A percentile compares a stretch with the other conserved stretches of the same genome.
These are phyloP conservation scores for Clonostachys rosea DNA, from an alignment of 2,329 filamentous ascomycete species.

Conservation along the genomic window DNA sequence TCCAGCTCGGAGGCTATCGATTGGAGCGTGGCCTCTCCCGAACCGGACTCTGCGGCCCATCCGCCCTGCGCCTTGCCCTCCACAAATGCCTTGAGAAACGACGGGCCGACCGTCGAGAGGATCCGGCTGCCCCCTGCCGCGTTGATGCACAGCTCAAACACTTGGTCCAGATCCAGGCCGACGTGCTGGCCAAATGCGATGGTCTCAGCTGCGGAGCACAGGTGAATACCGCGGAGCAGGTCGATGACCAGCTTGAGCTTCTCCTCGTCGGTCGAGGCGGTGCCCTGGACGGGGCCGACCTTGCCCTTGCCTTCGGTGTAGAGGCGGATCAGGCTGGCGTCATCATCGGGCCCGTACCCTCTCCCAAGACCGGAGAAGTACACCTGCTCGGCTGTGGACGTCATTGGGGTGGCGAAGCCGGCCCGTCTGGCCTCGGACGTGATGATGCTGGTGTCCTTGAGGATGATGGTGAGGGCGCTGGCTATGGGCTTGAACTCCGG, in stretches of 20 bases:
- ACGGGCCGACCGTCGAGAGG: constrained; percentile 26
- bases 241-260: constrained; percentile 29
- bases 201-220: constrained; percentile 35
- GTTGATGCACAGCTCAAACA: constrained; percentile 37
- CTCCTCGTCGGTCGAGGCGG: constrained; percentile 20
- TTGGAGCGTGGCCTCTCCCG: constrained; percentile 11
- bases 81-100: constrained; percentile 28
- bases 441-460: constrained; percentile 62
- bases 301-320: constrained; percentile 31
- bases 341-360: constrained; percentile 43
- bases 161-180: constrained; percentile 36
- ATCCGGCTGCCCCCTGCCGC: constrained; percentile 37
- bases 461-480: constrained; percentile 54
- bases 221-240: constrained; percentile 35
- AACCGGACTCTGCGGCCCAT: constrained; percentile 5
- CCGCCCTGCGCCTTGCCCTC: constrained; percentile 9
- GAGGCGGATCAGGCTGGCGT: constrained; percentile 34
- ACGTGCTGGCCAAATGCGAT: constrained; percentile 33
- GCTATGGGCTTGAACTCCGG: constrained; percentile 48
- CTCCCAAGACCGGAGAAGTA: constrained; percentile 56
- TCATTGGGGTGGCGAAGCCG: constrained; percentile 56
- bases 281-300: constrained; percentile 17
- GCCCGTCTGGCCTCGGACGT: constrained; percentile 56
- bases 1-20: constrained; percentile 22
- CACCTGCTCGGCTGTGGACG: constrained; percentile 58